Evolutionary conservation across 768 basidiomycete species (phyloP).

Genomic region (Grammothele lineata): DNA sequence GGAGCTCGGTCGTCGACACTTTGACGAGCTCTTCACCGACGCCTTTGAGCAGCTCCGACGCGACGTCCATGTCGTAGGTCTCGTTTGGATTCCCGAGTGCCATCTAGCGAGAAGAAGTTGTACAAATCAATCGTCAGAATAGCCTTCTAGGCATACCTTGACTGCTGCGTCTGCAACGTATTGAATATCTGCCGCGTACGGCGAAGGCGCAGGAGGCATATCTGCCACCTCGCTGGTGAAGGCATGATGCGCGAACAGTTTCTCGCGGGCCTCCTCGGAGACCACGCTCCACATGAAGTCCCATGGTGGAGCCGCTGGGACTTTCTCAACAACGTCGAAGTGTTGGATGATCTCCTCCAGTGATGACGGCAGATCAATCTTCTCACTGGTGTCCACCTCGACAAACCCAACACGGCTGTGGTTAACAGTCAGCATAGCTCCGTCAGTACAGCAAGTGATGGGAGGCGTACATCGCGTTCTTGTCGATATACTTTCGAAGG

Average conservation of each 20-base stretch:
- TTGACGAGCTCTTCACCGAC: constrained; percentile 54
- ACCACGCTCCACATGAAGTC: constrained; percentile 72
- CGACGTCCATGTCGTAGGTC: constrained; percentile 57
- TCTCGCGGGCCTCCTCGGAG: constrained; percentile 76
- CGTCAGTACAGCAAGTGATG: background rate
- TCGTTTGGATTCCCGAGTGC: constrained; percentile 70
- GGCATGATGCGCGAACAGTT: constrained; percentile 53
- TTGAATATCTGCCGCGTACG: constrained; percentile 35
- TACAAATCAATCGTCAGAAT: background rate
- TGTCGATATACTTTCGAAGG: constrained; percentile 77
- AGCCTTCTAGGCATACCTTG: constrained; percentile 45
- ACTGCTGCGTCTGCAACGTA: constrained; percentile 63
- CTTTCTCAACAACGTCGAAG: constrained; percentile 50
- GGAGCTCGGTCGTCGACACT: constrained; percentile 53
- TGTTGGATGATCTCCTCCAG: constrained; percentile 39
- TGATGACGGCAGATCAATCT: constrained; percentile 36
- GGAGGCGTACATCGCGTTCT: constrained; percentile 70
- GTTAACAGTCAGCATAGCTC: too few relatives aligned
- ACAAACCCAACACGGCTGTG: constrained; percentile 63
- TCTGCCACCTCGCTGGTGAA: constrained; percentile 44
- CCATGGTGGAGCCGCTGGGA: constrained; percentile 43
- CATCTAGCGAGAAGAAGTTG: too few relatives aligned
- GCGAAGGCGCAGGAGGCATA: constrained; percentile 26
- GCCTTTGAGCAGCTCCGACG: constrained; percentile 50
- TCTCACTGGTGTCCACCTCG: constrained; percentile 36